Conservation (phyloP, 768 basidiomycete genomes). For the Mycena alexandri region DNA sequence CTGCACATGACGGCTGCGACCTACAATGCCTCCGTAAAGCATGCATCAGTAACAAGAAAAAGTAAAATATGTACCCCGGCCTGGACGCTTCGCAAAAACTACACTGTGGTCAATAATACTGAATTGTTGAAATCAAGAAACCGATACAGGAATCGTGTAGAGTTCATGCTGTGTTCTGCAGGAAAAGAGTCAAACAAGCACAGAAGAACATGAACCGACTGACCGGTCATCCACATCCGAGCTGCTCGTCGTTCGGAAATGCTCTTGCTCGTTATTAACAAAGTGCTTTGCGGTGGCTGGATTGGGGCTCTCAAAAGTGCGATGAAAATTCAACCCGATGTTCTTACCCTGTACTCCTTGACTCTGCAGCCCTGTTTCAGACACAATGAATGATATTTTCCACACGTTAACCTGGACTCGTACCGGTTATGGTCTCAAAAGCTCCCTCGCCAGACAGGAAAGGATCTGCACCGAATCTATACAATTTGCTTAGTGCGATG, state of each 20-base stretch:
- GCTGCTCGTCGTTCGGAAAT: constrained; percentile 54
- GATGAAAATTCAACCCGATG: not conserved
- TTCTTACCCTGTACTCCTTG: constrained; percentile 46
- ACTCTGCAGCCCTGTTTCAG: constrained; percentile 53
- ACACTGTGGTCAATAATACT: not conserved
- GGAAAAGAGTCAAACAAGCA: not conserved
- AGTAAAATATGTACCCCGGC: not conserved
- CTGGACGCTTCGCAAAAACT: constrained; percentile 31
- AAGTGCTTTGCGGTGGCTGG: constrained; percentile 33
- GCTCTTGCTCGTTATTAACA: constrained; percentile 55
- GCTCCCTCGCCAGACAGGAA: constrained; percentile 52
- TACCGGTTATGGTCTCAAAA: constrained; percentile 30
- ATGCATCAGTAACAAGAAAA: not conserved
- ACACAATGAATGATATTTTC: constrained; percentile 48
- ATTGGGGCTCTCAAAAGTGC: no score
- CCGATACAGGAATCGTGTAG: constrained; percentile 61
- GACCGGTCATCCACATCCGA: constrained; percentile 60
- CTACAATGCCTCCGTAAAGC: not conserved
- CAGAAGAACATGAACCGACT: constrained; percentile 12
- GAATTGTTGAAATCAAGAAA: not conserved
- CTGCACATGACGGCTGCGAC: constrained; percentile 31
- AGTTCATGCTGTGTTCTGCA: constrained; percentile 62
- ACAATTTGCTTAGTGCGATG: no score
- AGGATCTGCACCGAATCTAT: constrained; percentile 53
- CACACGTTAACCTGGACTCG: not conserved